A percentile compares a stretch with the other conserved stretches of the same genome.
phyloP scores from a whole-genome alignment of 176 grass and related monocot species.

The Oryza meyeriana region DNA sequence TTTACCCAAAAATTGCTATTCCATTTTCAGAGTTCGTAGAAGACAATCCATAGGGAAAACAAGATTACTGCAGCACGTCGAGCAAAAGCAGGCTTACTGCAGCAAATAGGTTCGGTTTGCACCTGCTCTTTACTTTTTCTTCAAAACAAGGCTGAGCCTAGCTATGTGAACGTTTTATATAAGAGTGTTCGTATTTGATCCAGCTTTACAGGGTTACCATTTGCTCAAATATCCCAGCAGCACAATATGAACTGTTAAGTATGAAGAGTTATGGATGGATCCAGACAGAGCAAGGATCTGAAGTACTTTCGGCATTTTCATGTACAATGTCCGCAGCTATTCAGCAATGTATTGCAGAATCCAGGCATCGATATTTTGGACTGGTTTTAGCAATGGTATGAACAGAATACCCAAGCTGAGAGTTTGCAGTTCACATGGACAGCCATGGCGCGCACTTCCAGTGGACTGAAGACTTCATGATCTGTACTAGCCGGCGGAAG shows the following conservation, averaged over 20 bases:
- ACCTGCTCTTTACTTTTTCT: neutral
- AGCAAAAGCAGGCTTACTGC: constrained; percentile 7
- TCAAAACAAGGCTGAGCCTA: neutral
- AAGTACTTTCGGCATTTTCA: neutral
- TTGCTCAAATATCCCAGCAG: neutral
- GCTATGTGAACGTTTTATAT: neutral
- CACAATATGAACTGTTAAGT: neutral
- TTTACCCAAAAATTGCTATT: constrained; percentile 3
- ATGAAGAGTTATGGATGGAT: constrained; percentile 19
- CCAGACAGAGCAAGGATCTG: constrained; percentile 11
- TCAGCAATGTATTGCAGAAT: constrained; percentile 1
- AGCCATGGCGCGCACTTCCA: neutral
- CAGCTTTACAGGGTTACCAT: neutral
- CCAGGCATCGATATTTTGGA: neutral
- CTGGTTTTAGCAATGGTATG: neutral
- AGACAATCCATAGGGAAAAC: constrained; percentile 6
- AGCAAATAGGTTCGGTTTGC: constrained; percentile 16
- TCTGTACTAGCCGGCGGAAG: neutral
- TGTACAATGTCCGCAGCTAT: constrained; percentile 3
- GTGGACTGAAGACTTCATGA: constrained; percentile 4
- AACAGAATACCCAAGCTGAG: neutral
- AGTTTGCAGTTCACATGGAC: constrained; percentile 12
- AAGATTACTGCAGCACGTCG: neutral
- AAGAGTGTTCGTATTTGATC: constrained; percentile 19
- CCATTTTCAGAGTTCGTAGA: constrained; percentile 30